Base-by-base conservation (phyloP, 2,329 filamentous ascomycete genomes). In the Venturia asperata region DNA sequence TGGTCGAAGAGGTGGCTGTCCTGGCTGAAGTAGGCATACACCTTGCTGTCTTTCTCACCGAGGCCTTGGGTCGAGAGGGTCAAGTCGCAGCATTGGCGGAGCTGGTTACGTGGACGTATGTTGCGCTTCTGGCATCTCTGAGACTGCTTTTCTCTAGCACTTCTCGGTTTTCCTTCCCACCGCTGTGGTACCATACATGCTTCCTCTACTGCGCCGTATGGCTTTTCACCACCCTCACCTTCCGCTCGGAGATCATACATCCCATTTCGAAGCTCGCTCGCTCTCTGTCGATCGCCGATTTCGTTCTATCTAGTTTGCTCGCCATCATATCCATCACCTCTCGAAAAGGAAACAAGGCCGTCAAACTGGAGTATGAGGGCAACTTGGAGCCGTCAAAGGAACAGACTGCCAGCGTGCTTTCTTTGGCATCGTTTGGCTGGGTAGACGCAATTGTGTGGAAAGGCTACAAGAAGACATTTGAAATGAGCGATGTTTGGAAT, bases 131-230 rank as follows among this genome's bases (percentile, higher is more conserved):
- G 66, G 87, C 87, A 17, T 84, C 86, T 24, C 77, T 92, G 55
- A 87, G 94, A 42, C 79, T 97, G 63, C 71, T 87, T 77, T 77
- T 85, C 81, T 77, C 87, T 75, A 81, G 78, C 64, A 76, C 78
- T 56, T 75, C 85, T 79, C 77, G 85, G 78, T 71, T 85, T 80
- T 81, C 91, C 75, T 75, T 94, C 17, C 87, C 89, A 10, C 82
- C 84, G 66, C 79, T 97, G 10, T 99, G 94, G 94, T 92, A 93
- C 73, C 94, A 99, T 76, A 97, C 94, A 0, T 89, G 91, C 24
- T 78, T 83, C 68, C 85, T 99, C 64, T 99, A 99, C 76, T 83
- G 84, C 64, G 79, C 87, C 64, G 88, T 92, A 74, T 99, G 93
- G 91, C 72, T 94, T 5, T 87, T 92, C 71, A 82, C 83, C 10